Conservation (phyloP, 169 alveolate genomes). For the Eimeria falciformis region DNA sequence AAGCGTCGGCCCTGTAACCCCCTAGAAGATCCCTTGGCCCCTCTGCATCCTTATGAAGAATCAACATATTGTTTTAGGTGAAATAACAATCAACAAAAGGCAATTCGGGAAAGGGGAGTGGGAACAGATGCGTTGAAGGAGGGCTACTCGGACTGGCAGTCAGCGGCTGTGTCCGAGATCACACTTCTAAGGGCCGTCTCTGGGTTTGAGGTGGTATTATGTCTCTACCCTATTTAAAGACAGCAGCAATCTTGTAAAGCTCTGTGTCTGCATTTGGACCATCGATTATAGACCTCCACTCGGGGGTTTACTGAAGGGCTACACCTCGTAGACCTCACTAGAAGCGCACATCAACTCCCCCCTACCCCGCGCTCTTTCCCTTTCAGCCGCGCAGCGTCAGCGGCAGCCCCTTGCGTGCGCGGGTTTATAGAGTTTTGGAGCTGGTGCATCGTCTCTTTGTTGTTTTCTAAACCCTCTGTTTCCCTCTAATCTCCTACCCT, state of each 20-base stretch:
- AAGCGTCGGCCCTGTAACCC: conserved; percentile 28
- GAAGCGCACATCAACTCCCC: conserved; percentile 18
- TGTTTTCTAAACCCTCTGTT: conserved; percentile 4
- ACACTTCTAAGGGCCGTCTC: background rate
- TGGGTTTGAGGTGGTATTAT: background rate
- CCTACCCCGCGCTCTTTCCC: conserved; percentile 54
- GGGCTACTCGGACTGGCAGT: background rate
- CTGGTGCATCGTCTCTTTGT: conserved; percentile 32
- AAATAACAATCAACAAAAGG: too few species aligned
- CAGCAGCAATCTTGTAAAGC: background rate
- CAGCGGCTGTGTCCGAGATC: background rate
- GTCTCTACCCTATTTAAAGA: background rate
- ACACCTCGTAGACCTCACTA: background rate
- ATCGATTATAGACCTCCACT: background rate
- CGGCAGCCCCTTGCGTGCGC: conserved; percentile 35
- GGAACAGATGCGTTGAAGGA: too few species aligned
- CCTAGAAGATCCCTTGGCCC: background rate
- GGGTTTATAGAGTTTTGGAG: background rate
- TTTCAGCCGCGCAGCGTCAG: conserved; percentile 29
- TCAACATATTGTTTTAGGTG: too few species aligned
- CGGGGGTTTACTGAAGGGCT: background rate
- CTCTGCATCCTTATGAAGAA: too few species aligned
- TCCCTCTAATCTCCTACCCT: background rate
- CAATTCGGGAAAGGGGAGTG: background rate
- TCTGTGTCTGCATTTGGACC: conserved; percentile 4